Evolutionary conservation across 1,284 basidiomycete species (phyloP).

Genomic region (Kwoniella shivajii): DNA sequence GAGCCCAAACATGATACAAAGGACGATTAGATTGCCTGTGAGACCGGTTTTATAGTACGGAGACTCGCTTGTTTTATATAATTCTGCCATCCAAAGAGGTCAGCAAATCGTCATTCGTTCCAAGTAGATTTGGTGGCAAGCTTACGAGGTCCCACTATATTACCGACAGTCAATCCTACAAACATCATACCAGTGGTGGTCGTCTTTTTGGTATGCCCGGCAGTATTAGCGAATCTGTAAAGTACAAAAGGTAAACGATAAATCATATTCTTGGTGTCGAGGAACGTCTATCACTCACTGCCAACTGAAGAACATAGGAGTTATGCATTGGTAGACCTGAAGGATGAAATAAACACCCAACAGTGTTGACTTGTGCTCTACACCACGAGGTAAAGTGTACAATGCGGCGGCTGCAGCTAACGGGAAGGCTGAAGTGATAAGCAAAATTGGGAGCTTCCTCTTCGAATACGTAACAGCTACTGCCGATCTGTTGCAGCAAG

Average conservation of each 20-base stretch:
- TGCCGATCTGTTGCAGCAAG: constrained; percentile 25
- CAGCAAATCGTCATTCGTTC: background rate
- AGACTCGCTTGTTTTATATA: constrained; percentile 25
- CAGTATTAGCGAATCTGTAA: constrained; percentile 24
- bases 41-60: constrained; percentile 32
- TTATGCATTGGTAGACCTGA: constrained; percentile 34
- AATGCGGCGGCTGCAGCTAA: constrained; percentile 40
- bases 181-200: constrained; percentile 38
- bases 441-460: constrained; percentile 58
- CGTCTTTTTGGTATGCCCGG: constrained; percentile 41
- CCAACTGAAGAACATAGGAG: constrained; percentile 41
- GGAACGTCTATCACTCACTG: background rate
- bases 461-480: constrained; percentile 54
- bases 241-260: background rate
- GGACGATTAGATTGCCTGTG: constrained; percentile 29
- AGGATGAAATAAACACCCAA: constrained; percentile 40
- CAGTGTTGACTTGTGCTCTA: constrained; percentile 22
- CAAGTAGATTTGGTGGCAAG: background rate
- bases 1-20: constrained; percentile 24
- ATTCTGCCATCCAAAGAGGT: constrained; percentile 6
- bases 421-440: constrained; percentile 48
- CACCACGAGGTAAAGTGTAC: constrained; percentile 28
- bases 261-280: background rate
- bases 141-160: constrained; percentile 42
- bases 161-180: constrained; percentile 36